phyloP scores from a whole-genome alignment of 495 filamentous ascomycete genomes.

The Achaetomiella virescens region DNA sequence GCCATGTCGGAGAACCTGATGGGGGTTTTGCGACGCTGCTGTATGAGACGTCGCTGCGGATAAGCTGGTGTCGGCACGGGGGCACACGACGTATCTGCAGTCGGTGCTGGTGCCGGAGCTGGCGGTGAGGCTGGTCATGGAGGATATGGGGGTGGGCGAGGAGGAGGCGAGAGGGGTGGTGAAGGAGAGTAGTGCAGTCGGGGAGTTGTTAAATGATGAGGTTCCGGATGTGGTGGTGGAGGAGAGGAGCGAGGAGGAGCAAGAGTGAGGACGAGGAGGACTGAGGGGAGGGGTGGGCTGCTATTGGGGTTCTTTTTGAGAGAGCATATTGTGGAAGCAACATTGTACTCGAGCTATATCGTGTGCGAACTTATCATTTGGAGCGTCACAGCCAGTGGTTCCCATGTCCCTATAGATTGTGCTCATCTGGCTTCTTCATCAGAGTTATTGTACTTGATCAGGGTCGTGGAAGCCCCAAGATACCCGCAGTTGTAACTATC shows the following conservation, averaged over 20 bases:
- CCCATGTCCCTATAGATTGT: background rate
- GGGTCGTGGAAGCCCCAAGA: no score
- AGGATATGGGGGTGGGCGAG: conserved; percentile 71
- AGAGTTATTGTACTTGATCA: no score
- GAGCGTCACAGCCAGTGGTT: no score
- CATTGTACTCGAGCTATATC: no score
- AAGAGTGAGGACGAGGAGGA: conserved; percentile 7
- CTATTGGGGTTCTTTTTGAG: background rate
- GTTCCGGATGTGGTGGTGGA: conserved; percentile 52
- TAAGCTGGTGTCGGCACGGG: conserved; percentile 59
- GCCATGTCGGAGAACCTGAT: conserved; percentile 61
- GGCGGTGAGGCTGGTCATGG: conserved; percentile 66
- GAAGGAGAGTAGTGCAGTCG: conserved; percentile 67
- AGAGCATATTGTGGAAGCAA: background rate
- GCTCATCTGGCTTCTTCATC: background rate
- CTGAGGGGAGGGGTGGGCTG: background rate
- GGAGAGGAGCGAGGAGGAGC: conserved; percentile 41
- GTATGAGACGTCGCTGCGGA: conserved; percentile 59
- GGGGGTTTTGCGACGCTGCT: conserved; percentile 54
- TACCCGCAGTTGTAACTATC: no score
- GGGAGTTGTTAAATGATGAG: conserved; percentile 68
- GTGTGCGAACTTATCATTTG: no score
- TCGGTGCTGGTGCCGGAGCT: conserved; percentile 83
- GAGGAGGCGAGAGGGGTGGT: conserved; percentile 63
- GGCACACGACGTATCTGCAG: conserved; percentile 72